These are phyloP conservation scores for Talaromyces sp. DNA, from an alignment of 2,329 filamentous ascomycete genomes.

Conservation along the genomic window DNA sequence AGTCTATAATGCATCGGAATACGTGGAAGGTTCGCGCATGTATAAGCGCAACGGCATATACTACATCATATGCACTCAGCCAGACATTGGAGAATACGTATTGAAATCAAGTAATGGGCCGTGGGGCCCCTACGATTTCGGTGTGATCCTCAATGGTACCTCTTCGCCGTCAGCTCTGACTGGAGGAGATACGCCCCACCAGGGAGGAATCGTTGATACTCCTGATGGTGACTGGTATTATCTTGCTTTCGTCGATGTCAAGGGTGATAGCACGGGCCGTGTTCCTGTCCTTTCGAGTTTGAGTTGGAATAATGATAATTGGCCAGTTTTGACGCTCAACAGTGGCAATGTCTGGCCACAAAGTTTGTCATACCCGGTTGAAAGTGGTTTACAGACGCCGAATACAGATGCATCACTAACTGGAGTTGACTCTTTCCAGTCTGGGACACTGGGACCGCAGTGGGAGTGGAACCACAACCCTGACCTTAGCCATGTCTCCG, in stretches of 20 bases:
- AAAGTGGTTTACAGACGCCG: too few species aligned
- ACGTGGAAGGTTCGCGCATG: not conserved
- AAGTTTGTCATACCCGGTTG: too few species aligned
- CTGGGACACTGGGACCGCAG: not conserved
- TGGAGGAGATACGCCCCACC: not conserved
- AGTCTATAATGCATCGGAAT: not conserved
- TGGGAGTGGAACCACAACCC: conserved; percentile 6
- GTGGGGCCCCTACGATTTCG: not conserved
- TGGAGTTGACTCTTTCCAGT: not conserved
- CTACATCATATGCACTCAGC: not conserved
- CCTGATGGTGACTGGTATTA: conserved; percentile 1
- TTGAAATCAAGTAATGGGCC: not conserved
- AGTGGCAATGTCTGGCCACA: too few species aligned
- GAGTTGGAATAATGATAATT: too few species aligned
- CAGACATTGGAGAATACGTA: not conserved
- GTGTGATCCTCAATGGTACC: too few species aligned
- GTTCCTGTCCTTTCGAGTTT: too few species aligned
- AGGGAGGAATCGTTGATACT: conserved; percentile 2
- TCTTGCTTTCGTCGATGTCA: not conserved
- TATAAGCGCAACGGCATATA: not conserved
- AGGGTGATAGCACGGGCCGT: too few species aligned
- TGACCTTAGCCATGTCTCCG: not conserved
- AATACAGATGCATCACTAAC: not conserved
- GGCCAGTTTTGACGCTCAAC: too few species aligned
- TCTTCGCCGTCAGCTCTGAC: too few species aligned